Evolutionary conservation across 371 early-diverging fungal genomes (phyloP).

Genomic region (Apophysomyces ossiformis): DNA sequence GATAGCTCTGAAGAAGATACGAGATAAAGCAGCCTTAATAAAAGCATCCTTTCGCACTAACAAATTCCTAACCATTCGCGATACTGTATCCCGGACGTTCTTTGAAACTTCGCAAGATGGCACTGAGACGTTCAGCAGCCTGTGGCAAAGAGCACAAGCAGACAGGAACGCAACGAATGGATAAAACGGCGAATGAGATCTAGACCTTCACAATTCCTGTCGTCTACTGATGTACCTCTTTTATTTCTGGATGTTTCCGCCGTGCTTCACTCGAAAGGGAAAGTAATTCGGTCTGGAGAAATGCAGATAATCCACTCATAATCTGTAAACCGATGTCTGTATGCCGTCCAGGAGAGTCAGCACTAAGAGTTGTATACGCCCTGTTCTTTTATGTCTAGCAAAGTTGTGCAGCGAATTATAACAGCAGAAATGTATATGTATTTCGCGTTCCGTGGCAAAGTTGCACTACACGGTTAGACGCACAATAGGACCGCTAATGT

Average conservation of each 20-base stretch:
- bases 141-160: constrained; percentile 16
- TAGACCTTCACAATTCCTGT: neutral
- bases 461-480: constrained; percentile 1
- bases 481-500: neutral
- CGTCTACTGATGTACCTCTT: constrained; percentile 73
- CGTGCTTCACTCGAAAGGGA: constrained; percentile 89
- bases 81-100: constrained; percentile 61
- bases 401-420: neutral
- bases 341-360: neutral
- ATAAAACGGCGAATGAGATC: constrained; percentile 4
- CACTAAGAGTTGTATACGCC: neutral
- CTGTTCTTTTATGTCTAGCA: neutral
- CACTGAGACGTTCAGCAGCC: constrained; percentile 67
- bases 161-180: constrained; percentile 7
- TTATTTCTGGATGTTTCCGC: constrained; percentile 92
- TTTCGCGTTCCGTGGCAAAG: constrained; percentile 5
- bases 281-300: constrained; percentile 85
- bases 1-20: constrained; percentile 65
- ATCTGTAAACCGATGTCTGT: constrained; percentile 8
- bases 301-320: constrained; percentile 67
- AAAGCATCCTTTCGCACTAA: neutral
- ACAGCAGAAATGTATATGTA: neutral
- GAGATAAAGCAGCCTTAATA: constrained; percentile 7
- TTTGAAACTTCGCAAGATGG: constrained; percentile 61
- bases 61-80: constrained; percentile 46